phyloP scores from a whole-genome alignment of 2,329 filamentous ascomycete species.

The Knufia petricola region DNA sequence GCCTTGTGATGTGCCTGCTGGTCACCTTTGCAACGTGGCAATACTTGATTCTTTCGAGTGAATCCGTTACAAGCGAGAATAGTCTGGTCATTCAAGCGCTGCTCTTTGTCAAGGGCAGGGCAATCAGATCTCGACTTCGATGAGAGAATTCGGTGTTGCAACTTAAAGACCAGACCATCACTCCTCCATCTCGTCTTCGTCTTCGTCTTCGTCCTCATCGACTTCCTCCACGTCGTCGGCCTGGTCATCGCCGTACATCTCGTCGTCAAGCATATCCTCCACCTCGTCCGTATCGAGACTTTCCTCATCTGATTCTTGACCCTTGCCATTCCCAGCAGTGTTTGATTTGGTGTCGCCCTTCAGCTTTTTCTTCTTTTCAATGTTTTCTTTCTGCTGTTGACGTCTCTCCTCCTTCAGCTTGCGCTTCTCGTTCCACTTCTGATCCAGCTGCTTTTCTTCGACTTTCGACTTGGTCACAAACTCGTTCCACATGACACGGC shows the following conservation, averaged over 20 bases:
- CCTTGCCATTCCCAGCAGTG: slow-evolving; percentile 36
- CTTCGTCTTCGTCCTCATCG: too few relatives aligned
- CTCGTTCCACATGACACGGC: slow-evolving; percentile 96
- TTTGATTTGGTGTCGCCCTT: slow-evolving; percentile 40
- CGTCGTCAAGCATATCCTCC: slow-evolving; percentile 25
- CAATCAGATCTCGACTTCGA: too few relatives aligned
- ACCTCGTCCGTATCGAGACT: slow-evolving; percentile 42
- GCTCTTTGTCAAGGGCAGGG: too few relatives aligned
- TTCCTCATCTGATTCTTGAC: slow-evolving; percentile 44
- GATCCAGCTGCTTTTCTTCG: slow-evolving; percentile 70
- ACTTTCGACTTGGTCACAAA: slow-evolving; percentile 74
- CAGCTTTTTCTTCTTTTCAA: slow-evolving; percentile 71
- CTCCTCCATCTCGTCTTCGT: slow-evolving; percentile 34
- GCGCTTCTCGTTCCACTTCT: slow-evolving; percentile 67
- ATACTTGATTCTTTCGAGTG: too few relatives aligned
- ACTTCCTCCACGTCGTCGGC: slow-evolving; percentile 12
- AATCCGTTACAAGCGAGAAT: too few relatives aligned
- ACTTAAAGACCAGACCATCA: slow-evolving; percentile 19
- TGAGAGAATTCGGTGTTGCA: too few relatives aligned
- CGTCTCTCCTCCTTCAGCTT: slow-evolving; percentile 74
- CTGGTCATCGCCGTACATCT: slow-evolving; percentile 20
- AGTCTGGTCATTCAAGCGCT: too few relatives aligned
- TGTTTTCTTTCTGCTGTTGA: slow-evolving; percentile 77
- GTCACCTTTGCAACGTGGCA: too few relatives aligned
- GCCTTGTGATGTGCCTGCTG: too few relatives aligned